A percentile compares a stretch with the other conserved stretches of the same genome.
Evolutionary conservation across 2,329 filamentous ascomycete species (phyloP).

Genomic region (Zasmidium citrigriseum): DNA sequence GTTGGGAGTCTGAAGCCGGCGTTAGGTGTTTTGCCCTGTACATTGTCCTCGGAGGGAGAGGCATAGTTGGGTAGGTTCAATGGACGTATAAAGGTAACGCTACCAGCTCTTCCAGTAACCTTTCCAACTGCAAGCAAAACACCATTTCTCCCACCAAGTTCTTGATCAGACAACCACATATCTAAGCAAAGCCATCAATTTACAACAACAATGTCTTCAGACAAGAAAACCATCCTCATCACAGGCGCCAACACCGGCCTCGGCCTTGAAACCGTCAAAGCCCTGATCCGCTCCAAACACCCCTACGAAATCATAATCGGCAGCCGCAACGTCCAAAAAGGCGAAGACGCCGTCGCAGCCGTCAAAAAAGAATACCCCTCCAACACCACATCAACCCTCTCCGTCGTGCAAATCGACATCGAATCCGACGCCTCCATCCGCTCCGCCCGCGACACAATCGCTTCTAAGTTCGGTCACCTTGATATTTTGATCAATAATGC

Average conservation of each 20-base stretch:
- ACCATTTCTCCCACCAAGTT: no score
- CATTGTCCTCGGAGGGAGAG: no score
- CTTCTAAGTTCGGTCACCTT: slow-evolving; percentile 45
- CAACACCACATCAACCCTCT: slow-evolving; percentile 45
- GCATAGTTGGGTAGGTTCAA: no score
- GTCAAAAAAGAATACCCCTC: slow-evolving; percentile 45
- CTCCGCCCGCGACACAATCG: slow-evolving; percentile 46
- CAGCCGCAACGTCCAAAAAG: slow-evolving; percentile 54
- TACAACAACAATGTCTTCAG: slow-evolving; percentile 22
- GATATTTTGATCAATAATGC: slow-evolving; percentile 62
- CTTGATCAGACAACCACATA: background rate
- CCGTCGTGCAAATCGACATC: slow-evolving; percentile 56
- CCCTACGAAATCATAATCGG: slow-evolving; percentile 61
- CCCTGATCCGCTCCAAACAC: slow-evolving; percentile 49
- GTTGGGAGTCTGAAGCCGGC: no score
- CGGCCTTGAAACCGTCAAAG: slow-evolving; percentile 59
- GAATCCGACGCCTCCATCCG: slow-evolving; percentile 55
- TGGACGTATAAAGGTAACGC: no score
- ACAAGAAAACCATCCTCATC: slow-evolving; percentile 52
- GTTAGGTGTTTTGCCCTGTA: no score
- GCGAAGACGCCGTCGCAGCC: slow-evolving; percentile 46
- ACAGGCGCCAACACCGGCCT: slow-evolving; percentile 61
- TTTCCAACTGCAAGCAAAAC: no score
- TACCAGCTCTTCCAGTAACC: no score
- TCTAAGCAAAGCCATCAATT: background rate